Conservation (phyloP, 2,329 filamentous ascomycete species). For the Colletotrichum navitas region DNA sequence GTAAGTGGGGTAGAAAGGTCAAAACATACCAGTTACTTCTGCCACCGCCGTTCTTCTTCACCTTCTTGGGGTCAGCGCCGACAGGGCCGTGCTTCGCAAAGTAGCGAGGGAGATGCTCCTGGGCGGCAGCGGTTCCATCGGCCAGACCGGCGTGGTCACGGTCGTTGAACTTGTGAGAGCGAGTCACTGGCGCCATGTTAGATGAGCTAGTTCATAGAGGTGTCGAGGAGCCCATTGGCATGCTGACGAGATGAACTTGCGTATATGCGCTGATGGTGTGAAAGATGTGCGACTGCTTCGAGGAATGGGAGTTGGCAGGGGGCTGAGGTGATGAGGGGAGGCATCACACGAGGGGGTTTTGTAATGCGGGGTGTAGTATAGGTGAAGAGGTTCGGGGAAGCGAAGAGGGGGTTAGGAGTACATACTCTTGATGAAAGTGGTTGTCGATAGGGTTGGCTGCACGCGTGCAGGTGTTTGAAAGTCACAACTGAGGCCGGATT, state of each 20-base stretch:
- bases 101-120: constrained; percentile 88
- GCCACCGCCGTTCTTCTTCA: constrained; percentile 95
- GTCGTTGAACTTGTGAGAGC: constrained; percentile 95
- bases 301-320: not conserved
- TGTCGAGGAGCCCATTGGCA: not conserved
- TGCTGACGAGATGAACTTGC: not conserved
- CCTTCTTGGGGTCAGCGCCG: constrained; percentile 88
- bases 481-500: not conserved
- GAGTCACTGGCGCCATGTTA: constrained; percentile 79
- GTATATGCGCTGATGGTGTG: not conserved
- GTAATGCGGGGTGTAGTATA: constrained; percentile 28
- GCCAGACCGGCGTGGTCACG: constrained; percentile 87
- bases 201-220: not conserved
- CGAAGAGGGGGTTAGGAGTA: constrained; percentile 13
- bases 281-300: not conserved
- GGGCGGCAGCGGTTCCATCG: constrained; percentile 76
- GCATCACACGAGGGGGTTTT: constrained; percentile 26
- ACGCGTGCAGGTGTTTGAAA: constrained; percentile 11
- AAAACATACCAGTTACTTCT: constrained; percentile 89
- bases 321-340: constrained; percentile 14
- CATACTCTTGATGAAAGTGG: constrained; percentile 41
- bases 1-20: constrained; percentile 39
- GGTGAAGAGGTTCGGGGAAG: constrained; percentile 10
- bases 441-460: constrained; percentile 1
- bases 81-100: constrained; percentile 89